Evolutionary conservation across 1,284 basidiomycete genomes (phyloP).

Genomic region (Moniliophthora roreri): DNA sequence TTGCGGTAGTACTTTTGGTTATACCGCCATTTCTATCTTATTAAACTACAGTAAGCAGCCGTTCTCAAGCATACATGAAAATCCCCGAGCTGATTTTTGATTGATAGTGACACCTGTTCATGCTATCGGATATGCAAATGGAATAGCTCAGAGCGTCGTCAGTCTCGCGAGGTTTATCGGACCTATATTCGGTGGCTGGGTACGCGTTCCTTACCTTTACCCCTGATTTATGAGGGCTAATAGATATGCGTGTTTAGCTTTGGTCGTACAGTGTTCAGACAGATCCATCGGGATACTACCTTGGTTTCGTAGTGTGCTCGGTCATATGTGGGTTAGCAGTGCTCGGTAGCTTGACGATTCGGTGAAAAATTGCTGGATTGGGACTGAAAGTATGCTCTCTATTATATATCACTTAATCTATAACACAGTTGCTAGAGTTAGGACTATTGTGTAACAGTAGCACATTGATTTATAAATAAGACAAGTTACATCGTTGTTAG

Average conservation of each 20-base stretch:
- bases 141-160: conserved; percentile 81
- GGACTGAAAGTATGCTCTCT: too few relatives aligned
- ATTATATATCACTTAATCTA: too few relatives aligned
- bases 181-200: conserved; percentile 74
- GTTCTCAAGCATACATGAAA: conserved; percentile 2
- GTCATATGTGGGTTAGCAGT: conserved; percentile 59
- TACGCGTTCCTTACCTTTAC: conserved; percentile 32
- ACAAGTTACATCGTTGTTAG: too few relatives aligned
- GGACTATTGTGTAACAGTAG: too few relatives aligned
- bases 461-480: too few relatives aligned
- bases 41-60: conserved; percentile 73
- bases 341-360: conserved; percentile 70
- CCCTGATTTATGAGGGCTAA: neutral
- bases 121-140: conserved; percentile 76
- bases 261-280: conserved; percentile 73
- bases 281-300: conserved; percentile 65
- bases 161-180: conserved; percentile 78
- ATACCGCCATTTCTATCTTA: conserved; percentile 76
- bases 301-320: conserved; percentile 71
- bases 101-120: conserved; percentile 73
- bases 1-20: conserved; percentile 75
- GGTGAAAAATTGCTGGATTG: too few relatives aligned
- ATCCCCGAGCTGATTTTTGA: conserved; percentile 7
- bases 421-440: too few relatives aligned
- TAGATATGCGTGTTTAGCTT: conserved; percentile 41